Percentiles rank a stretch among this genome's conserved stretches.
Evolutionary conservation across 2,329 filamentous ascomycete genomes (phyloP).

Genomic region (Tolypocladium nubicola): DNA sequence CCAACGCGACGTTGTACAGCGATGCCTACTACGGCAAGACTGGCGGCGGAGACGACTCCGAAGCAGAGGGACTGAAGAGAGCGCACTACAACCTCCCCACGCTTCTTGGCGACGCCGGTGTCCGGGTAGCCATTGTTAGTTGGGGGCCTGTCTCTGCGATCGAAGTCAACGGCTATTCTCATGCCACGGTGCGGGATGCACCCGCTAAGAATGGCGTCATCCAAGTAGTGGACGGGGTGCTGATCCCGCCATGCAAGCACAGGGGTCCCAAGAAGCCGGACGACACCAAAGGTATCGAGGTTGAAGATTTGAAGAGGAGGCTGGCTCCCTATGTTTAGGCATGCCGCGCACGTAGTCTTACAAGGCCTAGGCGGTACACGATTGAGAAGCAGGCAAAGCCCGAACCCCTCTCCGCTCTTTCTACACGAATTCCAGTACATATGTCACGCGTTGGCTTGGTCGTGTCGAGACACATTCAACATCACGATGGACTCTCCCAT

Average conservation of each 20-base stretch:
- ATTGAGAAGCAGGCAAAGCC: neutral
- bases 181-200: conserved; percentile 57
- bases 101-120: conserved; percentile 50
- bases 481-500: too few relatives aligned
- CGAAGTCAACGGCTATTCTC: conserved; percentile 62
- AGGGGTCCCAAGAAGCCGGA: conserved; percentile 3
- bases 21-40: conserved; percentile 60
- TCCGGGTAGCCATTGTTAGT: conserved; percentile 61
- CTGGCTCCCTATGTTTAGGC: conserved; percentile 14
- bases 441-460: neutral
- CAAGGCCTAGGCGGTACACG: neutral
- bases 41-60: conserved; percentile 12
- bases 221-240: conserved; percentile 61
- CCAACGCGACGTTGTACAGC: conserved; percentile 68
- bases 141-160: conserved; percentile 61
- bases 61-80: conserved; percentile 17
- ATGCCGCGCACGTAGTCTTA: neutral
- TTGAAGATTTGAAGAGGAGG: conserved; percentile 18
- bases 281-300: conserved; percentile 11
- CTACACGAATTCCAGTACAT: neutral
- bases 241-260: conserved; percentile 61
- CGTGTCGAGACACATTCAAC: neutral
- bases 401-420: neutral
- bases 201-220: conserved; percentile 73
- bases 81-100: conserved; percentile 63